phyloP scores from a whole-genome alignment of 257 asterid genomes.

The Nicotiana noctiflora region DNA sequence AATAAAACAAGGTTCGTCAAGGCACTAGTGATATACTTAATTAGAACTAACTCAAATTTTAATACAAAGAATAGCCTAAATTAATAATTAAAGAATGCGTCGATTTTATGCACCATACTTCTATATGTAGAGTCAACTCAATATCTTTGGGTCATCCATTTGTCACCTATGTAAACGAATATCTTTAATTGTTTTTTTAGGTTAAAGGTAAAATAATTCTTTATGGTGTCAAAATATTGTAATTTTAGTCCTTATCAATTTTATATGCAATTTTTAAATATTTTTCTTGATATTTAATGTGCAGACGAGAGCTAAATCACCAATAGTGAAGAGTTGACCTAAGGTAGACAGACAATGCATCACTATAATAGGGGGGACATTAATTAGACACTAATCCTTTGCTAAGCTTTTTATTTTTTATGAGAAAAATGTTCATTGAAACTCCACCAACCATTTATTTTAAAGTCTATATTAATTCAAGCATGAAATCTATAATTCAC shows the following conservation, averaged over 20 bases:
- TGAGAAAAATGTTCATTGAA: not conserved
- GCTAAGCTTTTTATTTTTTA: not conserved
- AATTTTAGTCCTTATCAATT: not conserved
- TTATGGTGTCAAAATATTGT: not conserved
- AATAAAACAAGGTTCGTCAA: conserved; percentile 7
- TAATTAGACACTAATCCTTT: not conserved
- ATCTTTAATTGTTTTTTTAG: not conserved
- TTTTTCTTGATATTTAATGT: not conserved
- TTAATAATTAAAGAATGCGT: not conserved
- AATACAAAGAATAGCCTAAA: conserved; percentile 14
- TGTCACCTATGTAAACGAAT: conserved; percentile 10
- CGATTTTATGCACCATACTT: not conserved
- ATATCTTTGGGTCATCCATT: conserved; percentile 28
- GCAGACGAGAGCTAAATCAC: not conserved
- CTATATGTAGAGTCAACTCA: conserved; percentile 34
- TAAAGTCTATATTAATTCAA: not conserved
- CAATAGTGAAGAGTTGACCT: conserved; percentile 13
- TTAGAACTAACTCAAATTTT: conserved; percentile 6
- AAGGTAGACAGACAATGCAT: not conserved
- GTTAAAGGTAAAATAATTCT: not conserved
- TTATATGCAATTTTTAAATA: not conserved
- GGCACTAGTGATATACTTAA: conserved; percentile 21
- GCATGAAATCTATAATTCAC: not conserved
- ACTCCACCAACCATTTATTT: conserved; percentile 9
- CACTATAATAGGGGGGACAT: not conserved